Conservation (phyloP, 495 filamentous ascomycete species). For the Chaetomium cochliodes region DNA sequence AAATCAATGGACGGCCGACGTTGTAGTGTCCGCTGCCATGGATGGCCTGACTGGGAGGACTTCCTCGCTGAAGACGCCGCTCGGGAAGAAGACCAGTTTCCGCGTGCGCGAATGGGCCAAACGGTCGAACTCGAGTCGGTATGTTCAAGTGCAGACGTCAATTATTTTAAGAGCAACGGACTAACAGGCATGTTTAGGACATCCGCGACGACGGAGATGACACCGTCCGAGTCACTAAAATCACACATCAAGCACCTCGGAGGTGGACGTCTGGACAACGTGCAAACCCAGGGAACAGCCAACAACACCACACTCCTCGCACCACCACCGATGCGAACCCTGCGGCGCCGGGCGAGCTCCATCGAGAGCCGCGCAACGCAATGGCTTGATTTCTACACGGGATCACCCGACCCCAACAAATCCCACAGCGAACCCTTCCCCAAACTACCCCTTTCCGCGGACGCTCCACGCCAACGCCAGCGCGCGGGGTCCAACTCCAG, state of each 20-base stretch:
- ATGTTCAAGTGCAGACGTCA: neutral
- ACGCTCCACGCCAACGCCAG: neutral
- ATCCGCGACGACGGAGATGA: neutral
- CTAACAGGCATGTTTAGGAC: conserved; percentile 8
- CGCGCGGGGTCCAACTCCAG: conserved; percentile 11
- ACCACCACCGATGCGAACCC: neutral
- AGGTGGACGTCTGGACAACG: conserved; percentile 31
- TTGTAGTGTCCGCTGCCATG: neutral
- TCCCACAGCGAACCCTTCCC: neutral
- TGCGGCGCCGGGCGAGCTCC: conserved; percentile 20
- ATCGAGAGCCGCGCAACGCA: conserved; percentile 36
- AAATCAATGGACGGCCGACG: neutral
- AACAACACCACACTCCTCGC: conserved; percentile 15
- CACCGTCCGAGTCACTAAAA: conserved; percentile 15
- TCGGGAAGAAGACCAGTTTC: conserved; percentile 25
- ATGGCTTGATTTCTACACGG: conserved; percentile 36
- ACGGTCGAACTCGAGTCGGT: conserved; percentile 31
- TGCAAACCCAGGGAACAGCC: conserved; percentile 9
- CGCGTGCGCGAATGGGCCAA: conserved; percentile 34
- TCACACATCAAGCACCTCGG: conserved; percentile 38
- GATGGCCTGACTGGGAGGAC: conserved; percentile 12
- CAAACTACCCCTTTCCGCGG: neutral
- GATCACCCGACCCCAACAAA: conserved; percentile 7
- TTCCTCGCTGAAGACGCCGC: conserved; percentile 19
- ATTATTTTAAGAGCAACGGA: too few species aligned